phyloP scores from a whole-genome alignment of 179 eudicot species.

The Actinidia arguta region DNA sequence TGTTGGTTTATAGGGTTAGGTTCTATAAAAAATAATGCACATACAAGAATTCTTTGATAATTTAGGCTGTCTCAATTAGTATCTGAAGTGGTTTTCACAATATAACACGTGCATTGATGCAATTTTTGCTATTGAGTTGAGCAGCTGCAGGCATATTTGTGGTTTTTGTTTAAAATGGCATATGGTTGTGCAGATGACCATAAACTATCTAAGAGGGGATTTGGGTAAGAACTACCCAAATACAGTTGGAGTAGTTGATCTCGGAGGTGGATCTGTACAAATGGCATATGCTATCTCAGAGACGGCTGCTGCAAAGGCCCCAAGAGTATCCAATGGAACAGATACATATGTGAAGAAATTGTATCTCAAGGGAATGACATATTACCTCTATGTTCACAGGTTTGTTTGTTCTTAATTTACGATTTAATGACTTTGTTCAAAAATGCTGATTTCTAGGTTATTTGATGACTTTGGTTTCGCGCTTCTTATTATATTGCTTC shows the following conservation, averaged over 20 bases:
- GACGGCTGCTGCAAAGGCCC: slow-evolving; percentile 89
- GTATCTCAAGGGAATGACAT: slow-evolving; percentile 83
- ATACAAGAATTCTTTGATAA: no score
- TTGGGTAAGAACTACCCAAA: slow-evolving; percentile 75
- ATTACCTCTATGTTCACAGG: slow-evolving; percentile 96
- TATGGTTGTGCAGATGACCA: slow-evolving; percentile 67
- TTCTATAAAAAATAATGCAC: no score
- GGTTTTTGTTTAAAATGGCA: neutral
- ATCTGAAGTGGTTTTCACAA: no score
- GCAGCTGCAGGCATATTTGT: neutral
- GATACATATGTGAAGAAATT: slow-evolving; percentile 88
- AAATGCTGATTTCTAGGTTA: neutral
- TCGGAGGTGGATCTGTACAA: slow-evolving; percentile 99
- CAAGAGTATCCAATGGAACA: slow-evolving; percentile 68
- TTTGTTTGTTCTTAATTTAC: slow-evolving; percentile 32
- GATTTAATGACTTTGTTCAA: neutral
- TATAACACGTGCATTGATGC: neutral
- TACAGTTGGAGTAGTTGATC: slow-evolving; percentile 99
- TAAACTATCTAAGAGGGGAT: slow-evolving; percentile 81
- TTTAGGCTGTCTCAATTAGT: no score
- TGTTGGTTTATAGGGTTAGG: no score
- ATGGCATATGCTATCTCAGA: slow-evolving; percentile 99
- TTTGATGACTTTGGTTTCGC: no score
- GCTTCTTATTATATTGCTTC: neutral
- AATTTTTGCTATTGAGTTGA: neutral